Evolutionary conservation across 352 stramenopile species (phyloP), one percentile per base, ranked within the genome.

Genomic region (Phytopythium aichiense): DNA sequence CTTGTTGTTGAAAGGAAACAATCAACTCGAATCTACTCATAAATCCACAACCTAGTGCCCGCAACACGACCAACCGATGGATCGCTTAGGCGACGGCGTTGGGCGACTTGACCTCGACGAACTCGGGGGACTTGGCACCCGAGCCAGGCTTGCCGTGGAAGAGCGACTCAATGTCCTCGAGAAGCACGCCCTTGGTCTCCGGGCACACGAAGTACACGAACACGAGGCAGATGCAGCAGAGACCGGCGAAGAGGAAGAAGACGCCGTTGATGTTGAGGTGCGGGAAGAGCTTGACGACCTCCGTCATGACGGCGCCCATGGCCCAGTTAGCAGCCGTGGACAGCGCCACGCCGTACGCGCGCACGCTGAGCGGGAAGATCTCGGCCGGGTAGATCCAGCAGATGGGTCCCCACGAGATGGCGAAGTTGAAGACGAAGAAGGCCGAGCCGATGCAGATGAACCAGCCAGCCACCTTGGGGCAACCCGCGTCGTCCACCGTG

Each of bases 181-280:
- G 50, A 6, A 56, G 49, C 50, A 56, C 35, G 50, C 50, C 50
- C 49, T 43, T 56, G 7, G 50, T 43, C 50, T 56, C 40, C 40
- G 40, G 40, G 18, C 40, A 48, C 37, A 43, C 37, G 12, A 43
- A 43, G 37, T 43, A 43, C 48, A 54, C 25, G 48, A 37, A 54
- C 48, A 54, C 48, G 48, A 54, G 31, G 22, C 64, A 79, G 49
- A 79, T 50, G 22, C 69, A 61, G 22, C 74, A 76, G 28, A 76
- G 58, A n/a, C 58, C 74, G 1, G 72, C 71, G 58, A 89, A 87
- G n/a, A n/a, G n/a, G n/a, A n/a, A n/a, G n/a, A n/a, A n/a, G n/a
- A n/a, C n/a, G n/a, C n/a, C n/a, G n/a, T 78, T 67, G 60, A 79
- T 76, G 67, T 78, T 74, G 20, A 78, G 54, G 18, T 71, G 65